Evolutionary conservation across 257 asterid genomes (phyloP).

Genomic region (Solanum arcanum): DNA sequence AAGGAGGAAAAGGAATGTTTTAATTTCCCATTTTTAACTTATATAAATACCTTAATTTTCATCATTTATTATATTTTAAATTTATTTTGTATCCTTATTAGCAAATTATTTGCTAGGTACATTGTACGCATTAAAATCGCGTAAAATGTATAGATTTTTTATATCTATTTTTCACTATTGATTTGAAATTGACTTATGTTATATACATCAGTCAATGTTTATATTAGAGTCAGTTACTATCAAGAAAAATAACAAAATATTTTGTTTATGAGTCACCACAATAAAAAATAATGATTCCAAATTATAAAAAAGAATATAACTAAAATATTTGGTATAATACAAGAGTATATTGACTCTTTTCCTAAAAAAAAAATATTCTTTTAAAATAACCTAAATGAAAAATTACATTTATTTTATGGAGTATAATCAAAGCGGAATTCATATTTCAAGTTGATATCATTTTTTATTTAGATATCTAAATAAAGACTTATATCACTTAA

Average conservation of each 20-base stretch:
- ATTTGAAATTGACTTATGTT: fast-evolving
- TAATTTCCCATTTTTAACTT: not conserved
- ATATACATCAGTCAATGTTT: not conserved
- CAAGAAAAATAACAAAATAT: not conserved
- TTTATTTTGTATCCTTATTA: too few relatives aligned
- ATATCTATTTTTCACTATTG: not conserved
- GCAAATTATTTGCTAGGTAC: not conserved
- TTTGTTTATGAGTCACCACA: not conserved
- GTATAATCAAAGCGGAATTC: not conserved
- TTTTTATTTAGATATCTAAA: too few relatives aligned
- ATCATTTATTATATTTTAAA: not conserved
- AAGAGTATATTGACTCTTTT: not conserved
- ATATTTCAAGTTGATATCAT: too few relatives aligned
- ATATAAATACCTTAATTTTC: not conserved
- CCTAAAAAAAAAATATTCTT: not conserved
- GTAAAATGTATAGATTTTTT: not conserved
- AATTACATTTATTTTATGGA: not conserved
- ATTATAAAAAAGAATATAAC: not conserved
- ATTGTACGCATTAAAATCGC: not conserved
- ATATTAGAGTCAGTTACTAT: not conserved
- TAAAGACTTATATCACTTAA: not conserved
- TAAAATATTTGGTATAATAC: too few relatives aligned
- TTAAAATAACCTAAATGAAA: too few relatives aligned
- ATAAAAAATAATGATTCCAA: not conserved
- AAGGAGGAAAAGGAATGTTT: not conserved